Evolutionary conservation across 2,329 filamentous ascomycete species (phyloP).

Genomic region (Sarocladium strictum): DNA sequence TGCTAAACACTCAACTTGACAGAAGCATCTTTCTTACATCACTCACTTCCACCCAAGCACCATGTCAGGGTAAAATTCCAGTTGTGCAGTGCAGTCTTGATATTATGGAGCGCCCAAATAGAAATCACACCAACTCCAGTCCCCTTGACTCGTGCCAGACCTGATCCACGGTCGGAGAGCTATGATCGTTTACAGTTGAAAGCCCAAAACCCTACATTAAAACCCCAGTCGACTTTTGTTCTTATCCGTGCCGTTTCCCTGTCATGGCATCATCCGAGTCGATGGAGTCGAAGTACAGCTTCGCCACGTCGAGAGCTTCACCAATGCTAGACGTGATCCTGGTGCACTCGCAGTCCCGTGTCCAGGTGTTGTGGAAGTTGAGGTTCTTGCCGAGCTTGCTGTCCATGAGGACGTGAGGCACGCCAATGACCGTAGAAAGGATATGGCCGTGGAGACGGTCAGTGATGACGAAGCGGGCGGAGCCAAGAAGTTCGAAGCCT

Average conservation of each 20-base stretch:
- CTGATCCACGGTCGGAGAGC: neutral
- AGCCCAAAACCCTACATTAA: neutral
- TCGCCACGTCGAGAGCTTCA: constrained; percentile 18
- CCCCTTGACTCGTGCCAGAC: neutral
- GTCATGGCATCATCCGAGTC: constrained; percentile 1
- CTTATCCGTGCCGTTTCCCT: neutral
- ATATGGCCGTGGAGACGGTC: constrained; percentile 21
- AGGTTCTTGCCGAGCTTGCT: constrained; percentile 23
- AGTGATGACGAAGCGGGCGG: constrained; percentile 20
- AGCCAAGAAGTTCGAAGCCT: constrained; percentile 19
- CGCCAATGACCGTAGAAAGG: constrained; percentile 20
- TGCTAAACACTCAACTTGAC: too few relatives aligned
- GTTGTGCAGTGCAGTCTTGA: too few relatives aligned
- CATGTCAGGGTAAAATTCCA: too few relatives aligned
- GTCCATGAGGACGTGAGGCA: constrained; percentile 22
- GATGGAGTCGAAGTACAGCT: constrained; percentile 10
- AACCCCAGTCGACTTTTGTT: neutral
- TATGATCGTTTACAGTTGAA: neutral
- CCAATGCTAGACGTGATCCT: constrained; percentile 18
- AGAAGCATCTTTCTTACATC: too few relatives aligned
- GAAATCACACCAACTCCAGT: neutral
- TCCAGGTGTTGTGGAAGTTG: constrained; percentile 24
- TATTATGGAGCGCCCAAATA: neutral
- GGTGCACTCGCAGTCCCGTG: constrained; percentile 19
- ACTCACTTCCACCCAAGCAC: too few relatives aligned